phyloP scores from a whole-genome alignment of 768 basidiomycete species.

The Lactarius trivialis region DNA sequence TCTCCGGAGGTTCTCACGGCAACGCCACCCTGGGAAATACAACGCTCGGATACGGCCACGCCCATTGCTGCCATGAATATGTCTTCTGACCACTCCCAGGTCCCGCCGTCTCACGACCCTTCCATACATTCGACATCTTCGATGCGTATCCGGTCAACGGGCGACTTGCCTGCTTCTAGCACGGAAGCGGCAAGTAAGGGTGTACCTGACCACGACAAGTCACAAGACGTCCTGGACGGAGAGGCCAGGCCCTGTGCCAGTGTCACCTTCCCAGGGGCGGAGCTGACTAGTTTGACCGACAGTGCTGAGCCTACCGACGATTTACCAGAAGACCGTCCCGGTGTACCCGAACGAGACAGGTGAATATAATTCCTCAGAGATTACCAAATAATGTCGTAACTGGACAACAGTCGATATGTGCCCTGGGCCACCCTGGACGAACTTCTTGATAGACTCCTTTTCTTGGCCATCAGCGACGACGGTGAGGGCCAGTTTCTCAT shows the following conservation, averaged over 20 bases:
- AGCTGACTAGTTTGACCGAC: slow-evolving; percentile 14
- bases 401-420: slow-evolving; percentile 45
- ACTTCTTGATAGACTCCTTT: slow-evolving; percentile 73
- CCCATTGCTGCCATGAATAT: slow-evolving; percentile 35
- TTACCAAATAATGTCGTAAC: slow-evolving; percentile 5
- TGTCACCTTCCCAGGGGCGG: not conserved
- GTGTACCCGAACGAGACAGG: slow-evolving; percentile 38
- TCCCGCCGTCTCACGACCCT: not conserved
- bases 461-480: slow-evolving; percentile 78
- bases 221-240: slow-evolving; percentile 16
- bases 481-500: slow-evolving; percentile 38
- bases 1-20: slow-evolving; percentile 54
- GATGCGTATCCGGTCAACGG: slow-evolving; percentile 49
- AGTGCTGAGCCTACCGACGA: slow-evolving; percentile 13
- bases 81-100: slow-evolving; percentile 28
- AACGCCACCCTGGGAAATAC: slow-evolving; percentile 49
- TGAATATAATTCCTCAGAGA: slow-evolving; percentile 28
- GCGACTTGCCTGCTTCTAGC: slow-evolving; percentile 40
- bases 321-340: slow-evolving; percentile 15
- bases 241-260: slow-evolving; percentile 4
- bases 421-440: slow-evolving; percentile 76
- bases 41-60: slow-evolving; percentile 42
- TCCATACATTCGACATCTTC: slow-evolving; percentile 37
- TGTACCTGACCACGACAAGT: slow-evolving; percentile 24
- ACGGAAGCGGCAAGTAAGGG: slow-evolving; percentile 35